phyloP scores from a whole-genome alignment of 768 basidiomycete genomes.

The Boletus fagicola region DNA sequence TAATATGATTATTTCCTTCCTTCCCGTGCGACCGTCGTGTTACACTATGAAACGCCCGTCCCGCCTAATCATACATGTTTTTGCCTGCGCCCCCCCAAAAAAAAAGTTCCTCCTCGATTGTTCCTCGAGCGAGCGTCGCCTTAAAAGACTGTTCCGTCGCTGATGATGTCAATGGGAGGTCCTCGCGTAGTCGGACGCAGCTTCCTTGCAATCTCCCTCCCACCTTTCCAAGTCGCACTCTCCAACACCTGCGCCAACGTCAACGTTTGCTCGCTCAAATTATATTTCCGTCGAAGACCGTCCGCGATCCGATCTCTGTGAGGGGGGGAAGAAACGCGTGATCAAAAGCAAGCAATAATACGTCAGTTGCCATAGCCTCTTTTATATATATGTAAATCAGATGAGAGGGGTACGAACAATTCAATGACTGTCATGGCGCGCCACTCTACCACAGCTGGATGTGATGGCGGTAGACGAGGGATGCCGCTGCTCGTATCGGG shows the following conservation, averaged over 20 bases:
- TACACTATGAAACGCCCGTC: not conserved
- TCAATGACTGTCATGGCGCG: conserved; percentile 92
- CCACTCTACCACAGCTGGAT: conserved; percentile 95
- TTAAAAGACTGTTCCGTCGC: conserved; percentile 83
- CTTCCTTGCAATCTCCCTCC: conserved; percentile 84
- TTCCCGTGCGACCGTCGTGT: not conserved
- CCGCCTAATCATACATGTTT: not conserved
- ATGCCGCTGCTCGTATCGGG: conserved; percentile 37
- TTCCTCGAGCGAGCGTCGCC: not conserved
- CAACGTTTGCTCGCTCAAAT: conserved; percentile 50
- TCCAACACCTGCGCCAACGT: conserved; percentile 88
- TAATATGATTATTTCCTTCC: not conserved
- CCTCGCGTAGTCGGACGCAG: conserved; percentile 73
- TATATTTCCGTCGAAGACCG: conserved; percentile 60
- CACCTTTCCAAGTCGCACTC: conserved; percentile 96
- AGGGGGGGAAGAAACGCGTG: too few species aligned
- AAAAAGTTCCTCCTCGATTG: conserved; percentile 1
- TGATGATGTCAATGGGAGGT: conserved; percentile 83
- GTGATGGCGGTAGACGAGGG: conserved; percentile 67
- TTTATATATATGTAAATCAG: too few species aligned
- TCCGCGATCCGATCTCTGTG: conserved; percentile 75
- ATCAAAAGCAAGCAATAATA: too few species aligned
- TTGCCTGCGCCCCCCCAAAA: conserved; percentile 30
- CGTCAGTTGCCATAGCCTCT: too few species aligned
- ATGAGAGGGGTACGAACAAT: too few species aligned